Percentiles rank a stretch among this genome's conserved stretches.
These are phyloP conservation scores for Ustilago crameri DNA, from an alignment of 1,284 basidiomycete genomes.

Conservation along the genomic window DNA sequence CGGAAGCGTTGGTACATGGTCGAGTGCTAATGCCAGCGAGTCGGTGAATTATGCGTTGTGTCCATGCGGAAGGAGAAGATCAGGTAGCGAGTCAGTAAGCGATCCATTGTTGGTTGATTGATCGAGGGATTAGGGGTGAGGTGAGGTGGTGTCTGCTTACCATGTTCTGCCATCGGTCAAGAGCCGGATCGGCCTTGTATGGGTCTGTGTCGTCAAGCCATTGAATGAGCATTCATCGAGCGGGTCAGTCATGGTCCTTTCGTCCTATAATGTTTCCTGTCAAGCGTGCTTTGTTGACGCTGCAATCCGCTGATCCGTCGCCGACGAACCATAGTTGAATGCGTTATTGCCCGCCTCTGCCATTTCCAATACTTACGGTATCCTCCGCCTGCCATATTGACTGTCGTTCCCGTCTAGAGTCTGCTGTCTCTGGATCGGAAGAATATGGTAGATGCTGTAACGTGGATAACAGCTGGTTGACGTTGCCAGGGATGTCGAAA, in stretches of 20 bases:
- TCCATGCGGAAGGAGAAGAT: too few relatives aligned
- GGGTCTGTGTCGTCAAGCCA: constrained; percentile 37
- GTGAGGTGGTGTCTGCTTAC: neutral
- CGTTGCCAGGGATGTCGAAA: constrained; percentile 3
- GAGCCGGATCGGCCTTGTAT: constrained; percentile 63
- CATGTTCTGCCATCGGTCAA: constrained; percentile 65
- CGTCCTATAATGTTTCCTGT: too few relatives aligned
- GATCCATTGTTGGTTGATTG: too few relatives aligned
- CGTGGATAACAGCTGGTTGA: neutral
- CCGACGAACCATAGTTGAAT: too few relatives aligned
- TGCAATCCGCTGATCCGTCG: too few relatives aligned
- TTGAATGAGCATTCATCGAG: neutral
- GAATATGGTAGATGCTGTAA: neutral
- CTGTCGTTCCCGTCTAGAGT: neutral
- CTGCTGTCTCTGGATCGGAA: neutral
- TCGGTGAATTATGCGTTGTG: too few relatives aligned
- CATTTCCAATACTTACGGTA: constrained; percentile 48
- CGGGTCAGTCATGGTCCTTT: neutral
- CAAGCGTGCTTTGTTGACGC: too few relatives aligned
- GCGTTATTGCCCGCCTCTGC: too few relatives aligned
- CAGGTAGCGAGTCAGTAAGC: neutral
- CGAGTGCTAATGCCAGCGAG: too few relatives aligned
- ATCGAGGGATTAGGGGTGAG: neutral
- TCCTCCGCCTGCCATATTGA: constrained; percentile 61
- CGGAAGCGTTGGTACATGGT: constrained; percentile 66